Base-by-base conservation (phyloP, 495 filamentous ascomycete genomes). In the Podospora pseudoanserina region DNA sequence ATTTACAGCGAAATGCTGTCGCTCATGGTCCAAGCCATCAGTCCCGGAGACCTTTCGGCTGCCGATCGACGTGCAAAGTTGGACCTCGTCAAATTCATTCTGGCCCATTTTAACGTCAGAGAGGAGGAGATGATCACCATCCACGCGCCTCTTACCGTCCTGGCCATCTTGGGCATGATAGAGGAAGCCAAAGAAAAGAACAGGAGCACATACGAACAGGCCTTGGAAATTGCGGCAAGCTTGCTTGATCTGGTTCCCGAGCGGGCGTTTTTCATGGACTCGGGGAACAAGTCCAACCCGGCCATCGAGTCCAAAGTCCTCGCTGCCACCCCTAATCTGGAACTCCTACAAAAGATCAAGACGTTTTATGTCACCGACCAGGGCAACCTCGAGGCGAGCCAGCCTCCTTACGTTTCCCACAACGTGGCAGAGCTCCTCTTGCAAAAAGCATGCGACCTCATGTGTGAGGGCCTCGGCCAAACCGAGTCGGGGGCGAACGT, bases 111-210 rank as follows among this genome's bases (percentile, higher is more conserved):
- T 84, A 98, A 97, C 79, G 85, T 98, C 44, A 87, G 89, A 63
- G 95, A 98, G 77, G 94, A 98, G 75, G 95, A 99, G 74, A 98
- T 99, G 95, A 76, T 96, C 44, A 81, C 90, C 32, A 79, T 90
- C 3, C 95, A 99, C 79, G 89, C 92, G 39, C 95, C 95, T 60
- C 77, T 95, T 19, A 81, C 91, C 65, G 86, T 86, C 18, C 75
- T 97, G 16, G 85, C 89, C 11, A 78, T 92, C 13, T 79, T 97
- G 13, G 80, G 87, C n/a, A 89, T 85, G 76, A 73, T 89, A 18
- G 80, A 85, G 69, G 81, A 84, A 55, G 70, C 77, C 5, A 79
- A 75, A 49, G 68, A 71, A 26, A 67, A 67, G 49, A 70, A 68
- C 23, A 67, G 71, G 64, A 55, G 70, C 58, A 28, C 61, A 18